Percentiles rank a stretch among this genome's conserved stretches.
phyloP scores from a whole-genome alignment of 2,329 filamentous ascomycete species.

The Scorias spongiosa region DNA sequence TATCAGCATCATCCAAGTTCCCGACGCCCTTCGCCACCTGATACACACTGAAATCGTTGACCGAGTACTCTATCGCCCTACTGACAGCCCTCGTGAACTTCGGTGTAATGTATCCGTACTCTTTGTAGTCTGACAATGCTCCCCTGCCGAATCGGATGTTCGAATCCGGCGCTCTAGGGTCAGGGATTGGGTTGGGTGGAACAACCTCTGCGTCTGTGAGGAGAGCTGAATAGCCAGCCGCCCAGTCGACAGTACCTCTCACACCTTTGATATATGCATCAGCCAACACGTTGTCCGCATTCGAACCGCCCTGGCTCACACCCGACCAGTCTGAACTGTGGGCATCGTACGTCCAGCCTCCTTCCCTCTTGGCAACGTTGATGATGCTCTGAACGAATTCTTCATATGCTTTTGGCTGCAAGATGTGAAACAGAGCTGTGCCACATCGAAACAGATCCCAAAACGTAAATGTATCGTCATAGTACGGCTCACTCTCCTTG shows the following conservation, averaged over 20 bases:
- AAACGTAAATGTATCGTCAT: slow-evolving; percentile 59
- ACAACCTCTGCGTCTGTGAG: slow-evolving; percentile 50
- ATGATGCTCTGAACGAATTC: slow-evolving; percentile 53
- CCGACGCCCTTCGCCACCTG: slow-evolving; percentile 48
- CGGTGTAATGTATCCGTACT: slow-evolving; percentile 50
- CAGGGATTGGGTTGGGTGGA: slow-evolving; percentile 45
- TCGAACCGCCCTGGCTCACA: slow-evolving; percentile 52
- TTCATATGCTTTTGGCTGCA: slow-evolving; percentile 47
- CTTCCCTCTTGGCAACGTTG: slow-evolving; percentile 48
- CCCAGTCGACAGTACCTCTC: slow-evolving; percentile 47
- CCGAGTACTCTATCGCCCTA: slow-evolving; percentile 51
- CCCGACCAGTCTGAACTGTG: slow-evolving; percentile 57
- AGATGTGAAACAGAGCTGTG: slow-evolving; percentile 48
- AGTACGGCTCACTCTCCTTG: slow-evolving; percentile 50
- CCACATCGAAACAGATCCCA: slow-evolving; percentile 53
- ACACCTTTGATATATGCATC: slow-evolving; percentile 59
- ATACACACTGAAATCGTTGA: slow-evolving; percentile 53
- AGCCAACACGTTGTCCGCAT: slow-evolving; percentile 56
- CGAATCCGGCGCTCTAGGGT: slow-evolving; percentile 40
- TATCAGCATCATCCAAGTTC: slow-evolving; percentile 35
- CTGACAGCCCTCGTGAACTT: slow-evolving; percentile 44
- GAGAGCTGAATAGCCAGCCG: slow-evolving; percentile 46
- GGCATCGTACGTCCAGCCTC: slow-evolving; percentile 52
- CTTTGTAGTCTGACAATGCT: slow-evolving; percentile 53
- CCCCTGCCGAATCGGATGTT: slow-evolving; percentile 54